Conservation (phyloP, 805 yeast genomes). For the Teunomyces panamensis region DNA sequence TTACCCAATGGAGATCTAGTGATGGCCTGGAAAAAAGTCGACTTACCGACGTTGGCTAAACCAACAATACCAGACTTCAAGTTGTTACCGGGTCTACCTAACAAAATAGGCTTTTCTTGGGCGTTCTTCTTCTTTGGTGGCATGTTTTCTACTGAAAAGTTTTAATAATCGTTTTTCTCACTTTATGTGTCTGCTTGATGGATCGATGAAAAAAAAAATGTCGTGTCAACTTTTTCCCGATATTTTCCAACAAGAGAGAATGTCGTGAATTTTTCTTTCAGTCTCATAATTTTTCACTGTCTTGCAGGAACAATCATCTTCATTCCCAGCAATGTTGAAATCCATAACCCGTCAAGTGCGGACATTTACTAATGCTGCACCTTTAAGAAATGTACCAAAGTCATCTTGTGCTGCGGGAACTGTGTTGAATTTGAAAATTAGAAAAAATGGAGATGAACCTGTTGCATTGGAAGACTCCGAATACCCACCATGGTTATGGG, state of each 20-base stretch:
- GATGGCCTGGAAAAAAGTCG: constrained; percentile 96
- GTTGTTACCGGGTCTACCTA: constrained; percentile 70
- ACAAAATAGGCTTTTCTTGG: constrained; percentile 66
- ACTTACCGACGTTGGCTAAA: constrained; percentile 92
- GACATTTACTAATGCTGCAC: neutral
- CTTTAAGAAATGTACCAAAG: constrained; percentile 10
- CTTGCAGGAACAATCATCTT: neutral
- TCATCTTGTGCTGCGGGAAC: constrained; percentile 73
- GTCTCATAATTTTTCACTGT: neutral
- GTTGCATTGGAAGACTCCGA: constrained; percentile 84
- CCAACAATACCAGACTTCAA: constrained; percentile 82
- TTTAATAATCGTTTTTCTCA: neutral
- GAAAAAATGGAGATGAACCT: constrained; percentile 81
- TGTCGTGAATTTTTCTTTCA: neutral
- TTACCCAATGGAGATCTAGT: constrained; percentile 89
- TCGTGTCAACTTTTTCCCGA: neutral
- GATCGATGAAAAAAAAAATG: constrained; percentile 5
- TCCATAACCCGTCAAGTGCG: constrained; percentile 1
- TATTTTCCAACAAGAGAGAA: neutral
- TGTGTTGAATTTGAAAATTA: constrained; percentile 64
- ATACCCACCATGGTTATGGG: constrained; percentile 96
- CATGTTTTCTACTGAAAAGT: constrained; percentile 39
- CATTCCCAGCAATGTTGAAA: neutral
- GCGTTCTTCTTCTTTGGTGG: constrained; percentile 71
- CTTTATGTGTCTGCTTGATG: neutral